Evolutionary conservation across 345 rosid genomes (phyloP).

Genomic region (Turnera subulata): DNA sequence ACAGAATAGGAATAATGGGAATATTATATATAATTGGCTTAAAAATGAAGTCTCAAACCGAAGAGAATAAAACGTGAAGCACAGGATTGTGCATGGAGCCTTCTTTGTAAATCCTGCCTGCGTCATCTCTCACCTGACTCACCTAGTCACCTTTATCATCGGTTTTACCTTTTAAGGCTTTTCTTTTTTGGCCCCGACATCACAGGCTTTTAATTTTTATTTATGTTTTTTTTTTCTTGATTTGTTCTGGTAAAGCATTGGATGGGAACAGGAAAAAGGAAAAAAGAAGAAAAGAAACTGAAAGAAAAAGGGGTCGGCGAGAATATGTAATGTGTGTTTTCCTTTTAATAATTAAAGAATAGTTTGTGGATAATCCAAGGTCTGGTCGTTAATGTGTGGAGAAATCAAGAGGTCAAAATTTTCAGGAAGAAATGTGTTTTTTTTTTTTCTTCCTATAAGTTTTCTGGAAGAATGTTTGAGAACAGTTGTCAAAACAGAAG

Average conservation of each 20-base stretch:
- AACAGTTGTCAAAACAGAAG: not conserved
- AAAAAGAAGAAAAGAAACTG: not conserved
- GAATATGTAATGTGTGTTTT: too few relatives aligned
- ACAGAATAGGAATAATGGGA: too few relatives aligned
- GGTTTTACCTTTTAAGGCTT: not conserved
- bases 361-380: too few relatives aligned
- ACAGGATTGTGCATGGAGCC: conserved; percentile 2
- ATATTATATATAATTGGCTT: too few relatives aligned
- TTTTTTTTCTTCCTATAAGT: too few relatives aligned
- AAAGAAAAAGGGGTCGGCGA: not conserved
- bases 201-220: not conserved
- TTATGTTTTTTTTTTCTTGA: not conserved
- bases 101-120: not conserved
- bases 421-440: too few relatives aligned
- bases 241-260: not conserved
- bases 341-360: too few relatives aligned
- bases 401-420: too few relatives aligned
- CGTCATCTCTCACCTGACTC: conserved; percentile 10
- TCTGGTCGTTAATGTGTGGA: too few relatives aligned
- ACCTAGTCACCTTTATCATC: not conserved
- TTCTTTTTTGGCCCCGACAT: not conserved
- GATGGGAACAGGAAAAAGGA: not conserved
- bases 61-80: conserved; percentile 12
- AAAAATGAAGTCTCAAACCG: too few relatives aligned
- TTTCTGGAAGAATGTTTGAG: too few relatives aligned